These are phyloP conservation scores for Solanum chmielewskii DNA, from an alignment of 257 asterid species.

Conservation along the genomic window DNA sequence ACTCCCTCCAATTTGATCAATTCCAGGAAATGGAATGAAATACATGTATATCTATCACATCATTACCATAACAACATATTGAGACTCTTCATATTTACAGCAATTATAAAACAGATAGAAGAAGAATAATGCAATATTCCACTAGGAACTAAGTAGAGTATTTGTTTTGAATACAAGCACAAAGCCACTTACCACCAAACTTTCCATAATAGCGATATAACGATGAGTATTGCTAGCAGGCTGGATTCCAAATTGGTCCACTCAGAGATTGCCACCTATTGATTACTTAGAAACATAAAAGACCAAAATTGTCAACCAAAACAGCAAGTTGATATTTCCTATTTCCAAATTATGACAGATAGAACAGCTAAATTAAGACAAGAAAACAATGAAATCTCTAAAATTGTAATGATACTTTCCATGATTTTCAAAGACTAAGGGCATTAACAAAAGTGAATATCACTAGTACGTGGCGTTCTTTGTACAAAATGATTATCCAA, in stretches of 20 bases:
- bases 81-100: not conserved
- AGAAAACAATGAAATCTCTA: not conserved
- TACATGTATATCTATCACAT: not conserved
- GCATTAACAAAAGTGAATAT: not conserved
- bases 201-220: not conserved
- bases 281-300: not conserved
- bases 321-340: not conserved
- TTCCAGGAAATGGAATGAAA: not conserved
- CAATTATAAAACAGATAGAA: not conserved
- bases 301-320: not conserved
- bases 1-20: not conserved
- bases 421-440: not conserved
- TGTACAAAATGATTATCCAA: not conserved
- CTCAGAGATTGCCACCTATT: not conserved
- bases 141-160: not conserved
- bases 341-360: not conserved
- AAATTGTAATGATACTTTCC: not conserved
- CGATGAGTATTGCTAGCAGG: constrained; percentile 4
- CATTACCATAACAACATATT: not conserved
- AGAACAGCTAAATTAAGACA: not conserved
- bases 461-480: not conserved
- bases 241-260: constrained; percentile 1
- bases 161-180: not conserved
- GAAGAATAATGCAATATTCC: not conserved
- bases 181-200: constrained; percentile 9